These are phyloP conservation scores for Botrytis aclada DNA, from an alignment of 2,329 filamentous ascomycete species.

Conservation along the genomic window DNA sequence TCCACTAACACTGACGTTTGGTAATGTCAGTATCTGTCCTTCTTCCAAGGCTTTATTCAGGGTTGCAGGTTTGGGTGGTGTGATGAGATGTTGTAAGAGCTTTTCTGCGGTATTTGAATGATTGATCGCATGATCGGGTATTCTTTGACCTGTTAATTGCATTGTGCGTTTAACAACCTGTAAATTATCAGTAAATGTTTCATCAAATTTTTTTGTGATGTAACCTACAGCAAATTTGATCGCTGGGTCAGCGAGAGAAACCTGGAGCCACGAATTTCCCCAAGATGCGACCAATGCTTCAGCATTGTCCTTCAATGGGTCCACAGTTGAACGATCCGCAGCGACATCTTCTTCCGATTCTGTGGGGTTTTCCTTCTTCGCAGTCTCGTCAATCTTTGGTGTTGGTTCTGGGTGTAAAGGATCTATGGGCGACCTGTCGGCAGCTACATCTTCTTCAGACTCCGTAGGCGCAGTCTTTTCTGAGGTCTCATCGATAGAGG, in stretches of 20 bases:
- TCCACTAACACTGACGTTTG: constrained; percentile 68
- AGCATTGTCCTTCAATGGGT: constrained; percentile 26
- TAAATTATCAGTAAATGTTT: constrained; percentile 20
- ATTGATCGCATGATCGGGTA: constrained; percentile 68
- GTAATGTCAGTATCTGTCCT: constrained; percentile 49
- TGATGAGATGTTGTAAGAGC: constrained; percentile 53
- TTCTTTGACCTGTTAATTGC: constrained; percentile 73
- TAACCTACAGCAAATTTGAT: constrained; percentile 72
- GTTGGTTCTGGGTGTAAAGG: constrained; percentile 25
- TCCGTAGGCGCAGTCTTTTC: constrained; percentile 30
- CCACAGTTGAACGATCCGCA: constrained; percentile 30
- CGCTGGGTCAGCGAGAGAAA: constrained; percentile 54
- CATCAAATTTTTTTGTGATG: not conserved
- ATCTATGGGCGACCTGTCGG: constrained; percentile 30
- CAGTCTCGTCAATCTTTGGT: constrained; percentile 25
- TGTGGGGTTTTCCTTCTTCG: constrained; percentile 27
- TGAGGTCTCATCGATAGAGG: constrained; percentile 24
- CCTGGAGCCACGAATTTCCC: constrained; percentile 55
- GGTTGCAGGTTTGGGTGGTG: constrained; percentile 56
- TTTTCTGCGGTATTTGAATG: constrained; percentile 52
- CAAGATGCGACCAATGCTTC: constrained; percentile 42
- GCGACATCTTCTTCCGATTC: constrained; percentile 34
- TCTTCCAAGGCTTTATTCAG: constrained; percentile 57
- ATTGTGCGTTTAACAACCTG: constrained; percentile 79
- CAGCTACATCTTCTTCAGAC: constrained; percentile 34